phyloP scores from a whole-genome alignment of 345 rosid genomes.

The Eucalyptus pauciflora region DNA sequence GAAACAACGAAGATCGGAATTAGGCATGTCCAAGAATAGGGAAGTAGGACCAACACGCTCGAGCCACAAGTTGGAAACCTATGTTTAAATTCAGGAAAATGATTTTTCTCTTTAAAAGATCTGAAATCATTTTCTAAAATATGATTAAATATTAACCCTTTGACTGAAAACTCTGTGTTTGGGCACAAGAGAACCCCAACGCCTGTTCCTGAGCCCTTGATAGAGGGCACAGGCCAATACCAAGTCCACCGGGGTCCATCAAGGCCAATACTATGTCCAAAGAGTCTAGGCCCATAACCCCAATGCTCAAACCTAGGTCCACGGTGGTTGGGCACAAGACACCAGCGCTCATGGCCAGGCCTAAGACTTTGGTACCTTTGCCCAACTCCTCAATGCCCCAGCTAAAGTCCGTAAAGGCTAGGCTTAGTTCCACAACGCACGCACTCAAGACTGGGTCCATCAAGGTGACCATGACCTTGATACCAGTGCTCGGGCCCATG shows the following conservation, averaged over 20 bases:
- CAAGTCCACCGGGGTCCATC: background rate
- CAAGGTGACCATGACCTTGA: too few relatives aligned
- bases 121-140: too few relatives aligned
- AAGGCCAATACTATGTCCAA: background rate
- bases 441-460: too few relatives aligned
- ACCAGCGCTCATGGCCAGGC: too few relatives aligned
- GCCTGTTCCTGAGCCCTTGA: background rate
- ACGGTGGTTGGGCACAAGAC: rapidly evolving
- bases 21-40: background rate
- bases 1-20: background rate
- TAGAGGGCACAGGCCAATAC: rapidly evolving
- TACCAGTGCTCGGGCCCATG: rapidly evolving
- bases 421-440: background rate
- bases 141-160: too few relatives aligned
- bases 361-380: too few relatives aligned
- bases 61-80: background rate
- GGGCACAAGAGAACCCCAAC: background rate
- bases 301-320: rapidly evolving
- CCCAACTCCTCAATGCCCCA: background rate
- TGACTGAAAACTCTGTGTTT: background rate
- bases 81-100: too few relatives aligned
- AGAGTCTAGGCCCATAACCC: background rate
- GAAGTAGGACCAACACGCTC: background rate
- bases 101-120: background rate
- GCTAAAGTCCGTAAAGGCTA: background rate